Percentiles rank a stretch among this genome's conserved stretches.
Evolutionary conservation across 352 stramenopile species (phyloP).

Genomic region (Pythium folliculosum): DNA sequence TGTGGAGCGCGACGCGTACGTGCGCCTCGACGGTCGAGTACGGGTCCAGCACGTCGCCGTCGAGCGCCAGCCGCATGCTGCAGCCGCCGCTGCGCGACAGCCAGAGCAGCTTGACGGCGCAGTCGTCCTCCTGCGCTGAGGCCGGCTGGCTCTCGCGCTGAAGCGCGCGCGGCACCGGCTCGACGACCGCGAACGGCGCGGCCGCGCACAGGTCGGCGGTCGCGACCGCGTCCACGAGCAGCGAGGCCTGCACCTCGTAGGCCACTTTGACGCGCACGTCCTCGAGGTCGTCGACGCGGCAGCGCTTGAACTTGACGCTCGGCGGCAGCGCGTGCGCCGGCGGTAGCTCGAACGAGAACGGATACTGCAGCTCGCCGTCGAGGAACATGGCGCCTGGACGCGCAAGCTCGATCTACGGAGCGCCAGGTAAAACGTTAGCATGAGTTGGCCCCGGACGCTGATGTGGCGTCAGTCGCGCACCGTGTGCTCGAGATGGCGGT

Average conservation of each 20-base stretch:
- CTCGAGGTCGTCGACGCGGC: conserved; percentile 8
- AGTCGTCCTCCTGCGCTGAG: neutral
- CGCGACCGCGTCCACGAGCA: neutral
- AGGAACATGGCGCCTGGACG: conserved; percentile 6
- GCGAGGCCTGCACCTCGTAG: conserved; percentile 1
- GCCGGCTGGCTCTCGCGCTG: neutral
- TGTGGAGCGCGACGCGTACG: neutral
- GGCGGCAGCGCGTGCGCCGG: neutral
- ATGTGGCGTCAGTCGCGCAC: no score
- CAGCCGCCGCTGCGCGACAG: neutral
- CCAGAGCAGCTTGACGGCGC: neutral
- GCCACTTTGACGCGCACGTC: conserved; percentile 1
- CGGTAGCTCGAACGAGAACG: conserved; percentile 10
- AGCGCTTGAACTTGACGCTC: neutral
- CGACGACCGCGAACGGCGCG: neutral
- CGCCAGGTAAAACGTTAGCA: no score
- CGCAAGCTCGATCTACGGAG: conserved; percentile 2
- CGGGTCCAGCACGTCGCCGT: conserved; percentile 1
- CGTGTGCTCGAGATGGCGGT: neutral
- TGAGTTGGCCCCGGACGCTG: no score
- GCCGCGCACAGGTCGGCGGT: neutral
- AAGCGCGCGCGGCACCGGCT: neutral
- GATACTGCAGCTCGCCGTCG: conserved; percentile 7
- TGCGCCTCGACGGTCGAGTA: neutral
- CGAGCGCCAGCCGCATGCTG: conserved; percentile 1